phyloP scores from a whole-genome alignment of 208 protist species.

The Balamuthia mandrillaris region DNA sequence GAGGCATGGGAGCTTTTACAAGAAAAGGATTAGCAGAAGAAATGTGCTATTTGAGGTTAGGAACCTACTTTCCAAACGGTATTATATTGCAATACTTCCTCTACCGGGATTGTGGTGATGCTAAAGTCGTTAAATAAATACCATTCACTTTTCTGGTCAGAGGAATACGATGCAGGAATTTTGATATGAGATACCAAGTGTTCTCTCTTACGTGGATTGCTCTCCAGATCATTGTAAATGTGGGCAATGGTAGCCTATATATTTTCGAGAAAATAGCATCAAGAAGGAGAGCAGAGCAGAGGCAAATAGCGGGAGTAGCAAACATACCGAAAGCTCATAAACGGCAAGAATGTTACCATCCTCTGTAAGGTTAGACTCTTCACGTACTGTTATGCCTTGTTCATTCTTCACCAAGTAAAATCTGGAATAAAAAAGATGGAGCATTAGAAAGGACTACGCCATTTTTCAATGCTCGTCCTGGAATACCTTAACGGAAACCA shows the following conservation, averaged over 20 bases:
- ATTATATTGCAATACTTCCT: slow-evolving; percentile 58
- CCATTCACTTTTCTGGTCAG: slow-evolving; percentile 41
- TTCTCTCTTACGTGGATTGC: neutral
- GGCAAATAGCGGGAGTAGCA: too few species aligned
- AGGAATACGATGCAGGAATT: neutral
- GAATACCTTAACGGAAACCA: too few species aligned
- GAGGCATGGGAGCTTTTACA: neutral
- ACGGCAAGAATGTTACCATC: too few species aligned
- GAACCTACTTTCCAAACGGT: slow-evolving; percentile 51
- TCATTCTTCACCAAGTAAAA: too few species aligned
- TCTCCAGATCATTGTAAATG: slow-evolving; percentile 1
- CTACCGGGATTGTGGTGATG: slow-evolving; percentile 38
- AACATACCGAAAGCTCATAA: too few species aligned
- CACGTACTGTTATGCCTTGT: too few species aligned
- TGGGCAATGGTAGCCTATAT: neutral
- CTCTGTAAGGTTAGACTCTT: too few species aligned
- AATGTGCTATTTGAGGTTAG: neutral
- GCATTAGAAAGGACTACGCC: too few species aligned
- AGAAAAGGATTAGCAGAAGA: neutral
- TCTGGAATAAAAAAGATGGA: too few species aligned
- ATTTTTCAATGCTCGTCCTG: too few species aligned
- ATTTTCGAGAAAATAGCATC: too few species aligned
- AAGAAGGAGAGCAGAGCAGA: too few species aligned
- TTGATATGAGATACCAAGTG: slow-evolving; percentile 39
- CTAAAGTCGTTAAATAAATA: slow-evolving; percentile 71